Evolutionary conservation across 305 asterid genomes (phyloP).

Genomic region (Coffea humblotiana): DNA sequence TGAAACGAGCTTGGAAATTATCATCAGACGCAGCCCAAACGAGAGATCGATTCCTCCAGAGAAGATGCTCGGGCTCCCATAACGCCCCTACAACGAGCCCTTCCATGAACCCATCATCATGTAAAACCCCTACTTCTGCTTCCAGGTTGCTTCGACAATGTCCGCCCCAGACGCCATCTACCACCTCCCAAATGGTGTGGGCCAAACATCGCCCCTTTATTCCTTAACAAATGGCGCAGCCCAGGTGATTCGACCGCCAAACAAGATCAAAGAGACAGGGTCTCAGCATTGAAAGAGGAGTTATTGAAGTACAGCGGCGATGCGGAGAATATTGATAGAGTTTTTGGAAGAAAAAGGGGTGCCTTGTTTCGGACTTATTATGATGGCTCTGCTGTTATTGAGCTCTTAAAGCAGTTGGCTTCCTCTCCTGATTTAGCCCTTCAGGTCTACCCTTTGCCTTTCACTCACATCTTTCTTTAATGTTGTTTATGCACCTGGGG

Average conservation of each 20-base stretch:
- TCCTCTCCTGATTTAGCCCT: slow-evolving; percentile 46
- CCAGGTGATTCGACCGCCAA: slow-evolving; percentile 21
- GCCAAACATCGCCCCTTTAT: slow-evolving; percentile 34
- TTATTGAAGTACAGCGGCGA: slow-evolving; percentile 41
- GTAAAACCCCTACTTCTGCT: neutral
- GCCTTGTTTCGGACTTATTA: slow-evolving; percentile 48
- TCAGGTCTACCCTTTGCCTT: slow-evolving; percentile 48
- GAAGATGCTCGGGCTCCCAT: neutral
- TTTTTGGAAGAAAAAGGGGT: slow-evolving; percentile 52
- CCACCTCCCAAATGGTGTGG: slow-evolving; percentile 25
- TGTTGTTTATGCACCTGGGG: neutral
- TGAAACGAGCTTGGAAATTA: slow-evolving; percentile 24
- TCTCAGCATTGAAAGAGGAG: slow-evolving; percentile 49
- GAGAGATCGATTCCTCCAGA: neutral
- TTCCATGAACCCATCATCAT: neutral
- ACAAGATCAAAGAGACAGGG: slow-evolving; percentile 27
- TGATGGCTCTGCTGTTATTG: slow-evolving; percentile 65
- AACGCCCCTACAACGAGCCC: neutral
- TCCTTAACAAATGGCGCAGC: slow-evolving; percentile 32
- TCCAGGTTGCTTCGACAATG: neutral
- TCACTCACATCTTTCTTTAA: neutral
- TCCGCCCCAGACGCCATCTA: neutral
- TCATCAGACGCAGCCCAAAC: slow-evolving; percentile 15
- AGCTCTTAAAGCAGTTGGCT: slow-evolving; percentile 53
- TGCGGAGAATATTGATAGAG: slow-evolving; percentile 38